Base-by-base conservation (phyloP, 768 basidiomycete genomes). In the Tubosaeta brunneosetosa region DNA sequence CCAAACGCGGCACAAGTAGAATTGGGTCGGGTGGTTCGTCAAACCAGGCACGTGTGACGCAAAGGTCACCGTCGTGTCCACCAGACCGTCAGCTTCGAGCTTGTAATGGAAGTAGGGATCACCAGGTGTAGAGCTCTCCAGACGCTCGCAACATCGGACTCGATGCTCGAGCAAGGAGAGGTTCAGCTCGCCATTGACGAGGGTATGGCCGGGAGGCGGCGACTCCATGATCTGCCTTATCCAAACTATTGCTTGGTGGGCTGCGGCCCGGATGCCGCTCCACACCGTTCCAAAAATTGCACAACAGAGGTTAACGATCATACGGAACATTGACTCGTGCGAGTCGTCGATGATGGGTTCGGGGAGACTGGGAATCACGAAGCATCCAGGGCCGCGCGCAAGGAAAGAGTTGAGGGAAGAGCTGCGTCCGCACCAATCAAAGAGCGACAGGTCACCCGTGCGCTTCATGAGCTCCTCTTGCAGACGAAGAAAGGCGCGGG, bases 401-500 rank as follows among this genome's bases (percentile, higher is more conserved):
- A 66, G 53, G 45, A 61, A 60, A 13, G 65, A 45, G 55, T 66
- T 66, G 55, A 58, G 31, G 3, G 51, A 31, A 14, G 65, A 57
- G n/a, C 42, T 42, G 6, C 36, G 51, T 33, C 65, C 65, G 29
- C 55, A 56, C 63, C 65, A 66, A 43, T 67, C 63, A 34, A 66
- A 66, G 32, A 66, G 47, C 1, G 62, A 55, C 33, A 56, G 16
- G 3, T 66, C 65, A 3, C 55, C 47, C 1, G 65, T 65, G 41
- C 65, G 60, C 34, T 62, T 66, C 51, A 66, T 62, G 50, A 66
- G 52, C 19, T 66, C 65, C 19, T 65, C 63, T 44, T 66, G 65
- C 26, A 68, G 45, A 25, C 67, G 60, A 46, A 56, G 50, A 51
- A 69, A 69, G 9, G 67, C 68, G 29, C 58, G 60, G 17, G 29